phyloP scores from a whole-genome alignment of 2,329 filamentous ascomycete genomes.

The Colletotrichum shisoi region DNA sequence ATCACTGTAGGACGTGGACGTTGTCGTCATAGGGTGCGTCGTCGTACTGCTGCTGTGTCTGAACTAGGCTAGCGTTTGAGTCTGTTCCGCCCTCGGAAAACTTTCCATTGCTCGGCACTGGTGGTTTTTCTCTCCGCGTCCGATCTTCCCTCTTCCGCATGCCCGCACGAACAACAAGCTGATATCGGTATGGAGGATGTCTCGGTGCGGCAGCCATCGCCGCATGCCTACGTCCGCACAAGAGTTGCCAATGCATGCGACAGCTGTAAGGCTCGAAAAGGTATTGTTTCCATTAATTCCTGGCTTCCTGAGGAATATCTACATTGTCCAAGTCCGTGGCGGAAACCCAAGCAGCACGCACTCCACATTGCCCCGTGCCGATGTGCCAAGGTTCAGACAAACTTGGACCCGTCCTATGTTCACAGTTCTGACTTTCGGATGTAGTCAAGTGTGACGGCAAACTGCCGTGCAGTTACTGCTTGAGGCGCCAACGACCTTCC shows the following conservation, averaged over 20 bases:
- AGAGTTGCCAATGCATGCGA: slow-evolving; percentile 64
- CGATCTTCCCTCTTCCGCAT: slow-evolving; percentile 34
- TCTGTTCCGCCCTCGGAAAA: slow-evolving; percentile 18
- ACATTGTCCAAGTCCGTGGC: too few species aligned
- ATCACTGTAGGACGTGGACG: not conserved
- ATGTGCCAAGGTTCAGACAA: too few species aligned
- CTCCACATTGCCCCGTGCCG: too few species aligned
- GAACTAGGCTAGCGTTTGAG: slow-evolving; percentile 14
- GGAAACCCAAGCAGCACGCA: too few species aligned
- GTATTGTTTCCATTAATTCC: slow-evolving; percentile 42
- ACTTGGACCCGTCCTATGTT: not conserved
- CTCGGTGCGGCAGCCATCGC: slow-evolving; percentile 31
- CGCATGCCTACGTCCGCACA: slow-evolving; percentile 42
- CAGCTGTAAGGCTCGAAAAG: slow-evolving; percentile 62
- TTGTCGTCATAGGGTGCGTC: not conserved
- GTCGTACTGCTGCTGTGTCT: not conserved
- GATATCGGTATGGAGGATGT: slow-evolving; percentile 37
- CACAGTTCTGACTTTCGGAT: slow-evolving; percentile 3
- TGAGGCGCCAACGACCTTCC: slow-evolving; percentile 53
- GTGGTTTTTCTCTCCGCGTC: slow-evolving; percentile 24
- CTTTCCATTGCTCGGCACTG: slow-evolving; percentile 13
- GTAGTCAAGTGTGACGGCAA: slow-evolving; percentile 62
- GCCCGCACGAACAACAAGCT: slow-evolving; percentile 10
- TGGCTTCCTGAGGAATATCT: slow-evolving; percentile 23
- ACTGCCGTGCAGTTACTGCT: slow-evolving; percentile 62